Evolutionary conservation across 257 asterid genomes (phyloP).

Genomic region (Solanum sitiens): DNA sequence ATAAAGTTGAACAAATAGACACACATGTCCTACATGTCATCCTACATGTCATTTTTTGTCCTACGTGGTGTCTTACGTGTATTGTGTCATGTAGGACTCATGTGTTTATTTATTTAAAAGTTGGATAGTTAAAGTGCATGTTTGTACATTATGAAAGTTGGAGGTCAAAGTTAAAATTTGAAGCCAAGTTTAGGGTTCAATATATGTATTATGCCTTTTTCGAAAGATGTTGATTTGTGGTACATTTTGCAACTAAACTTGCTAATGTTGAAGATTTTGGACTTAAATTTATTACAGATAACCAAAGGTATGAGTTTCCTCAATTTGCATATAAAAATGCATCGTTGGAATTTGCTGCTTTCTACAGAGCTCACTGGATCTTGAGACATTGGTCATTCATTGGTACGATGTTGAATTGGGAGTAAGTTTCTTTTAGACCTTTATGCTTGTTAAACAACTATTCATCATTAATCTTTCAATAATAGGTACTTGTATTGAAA

Average conservation of each 20-base stretch:
- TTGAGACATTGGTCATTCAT: background rate
- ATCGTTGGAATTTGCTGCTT: background rate
- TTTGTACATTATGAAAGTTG: no score
- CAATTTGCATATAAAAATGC: background rate
- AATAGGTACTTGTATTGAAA: no score
- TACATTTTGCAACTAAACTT: background rate
- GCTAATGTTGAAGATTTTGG: background rate
- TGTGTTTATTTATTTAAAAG: no score
- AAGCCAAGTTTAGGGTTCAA: background rate
- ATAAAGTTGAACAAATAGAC: no score
- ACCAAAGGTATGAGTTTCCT: background rate
- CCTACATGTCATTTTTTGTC: no score
- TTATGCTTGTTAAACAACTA: background rate
- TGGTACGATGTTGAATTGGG: background rate
- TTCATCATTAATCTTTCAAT: no score
- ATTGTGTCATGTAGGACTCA: no score
- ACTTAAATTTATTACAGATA: background rate
- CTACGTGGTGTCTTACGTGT: no score
- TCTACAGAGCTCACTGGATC: background rate
- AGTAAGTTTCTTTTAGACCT: background rate
- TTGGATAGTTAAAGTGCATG: no score
- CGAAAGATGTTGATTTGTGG: background rate
- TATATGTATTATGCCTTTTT: fast-evolving
- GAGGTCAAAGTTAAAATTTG: background rate
- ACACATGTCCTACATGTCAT: no score